phyloP scores from a whole-genome alignment of 163 green algal genomes.

The Volvox carteri region DNA sequence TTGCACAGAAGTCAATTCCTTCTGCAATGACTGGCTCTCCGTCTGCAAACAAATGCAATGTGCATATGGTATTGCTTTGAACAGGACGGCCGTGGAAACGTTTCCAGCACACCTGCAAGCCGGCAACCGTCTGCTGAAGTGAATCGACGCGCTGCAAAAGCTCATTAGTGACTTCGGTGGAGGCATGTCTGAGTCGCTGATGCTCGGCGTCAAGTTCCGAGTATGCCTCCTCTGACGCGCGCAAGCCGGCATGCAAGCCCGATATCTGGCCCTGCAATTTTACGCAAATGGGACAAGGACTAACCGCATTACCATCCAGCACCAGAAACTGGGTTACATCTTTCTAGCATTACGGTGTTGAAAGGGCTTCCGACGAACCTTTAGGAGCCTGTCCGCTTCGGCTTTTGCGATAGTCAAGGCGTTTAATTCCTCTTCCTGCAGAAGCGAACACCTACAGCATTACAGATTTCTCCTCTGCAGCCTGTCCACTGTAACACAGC shows the following conservation, averaged over 20 bases:
- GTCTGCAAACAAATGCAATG: not conserved
- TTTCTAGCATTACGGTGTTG: not conserved
- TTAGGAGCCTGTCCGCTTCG: slow-evolving; percentile 60
- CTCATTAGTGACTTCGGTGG: not conserved
- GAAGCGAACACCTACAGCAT: not conserved
- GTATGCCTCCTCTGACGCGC: slow-evolving; percentile 8
- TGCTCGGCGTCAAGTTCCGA: slow-evolving; percentile 33
- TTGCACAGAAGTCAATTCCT: slow-evolving; percentile 25
- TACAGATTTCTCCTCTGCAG: not conserved
- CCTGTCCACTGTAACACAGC: not conserved
- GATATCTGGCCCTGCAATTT: slow-evolving; percentile 30
- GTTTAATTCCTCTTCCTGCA: slow-evolving; percentile 55
- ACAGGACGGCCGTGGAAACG: not conserved
- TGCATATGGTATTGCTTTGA: not conserved
- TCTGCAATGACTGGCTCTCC: slow-evolving; percentile 23
- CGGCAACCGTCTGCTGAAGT: slow-evolving; percentile 36
- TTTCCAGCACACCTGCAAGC: slow-evolving; percentile 27
- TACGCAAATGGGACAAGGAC: not conserved
- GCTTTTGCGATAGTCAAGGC: slow-evolving; percentile 25
- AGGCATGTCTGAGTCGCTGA: slow-evolving; percentile 11
- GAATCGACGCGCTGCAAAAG: slow-evolving; percentile 1
- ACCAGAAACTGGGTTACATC: slow-evolving; percentile 6
- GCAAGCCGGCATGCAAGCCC: not conserved
- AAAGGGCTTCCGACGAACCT: slow-evolving; percentile 40
- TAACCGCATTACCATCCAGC: not conserved